Base-by-base conservation (phyloP, 2,329 filamentous ascomycete genomes). In the Alternaria angustiovoidea region DNA sequence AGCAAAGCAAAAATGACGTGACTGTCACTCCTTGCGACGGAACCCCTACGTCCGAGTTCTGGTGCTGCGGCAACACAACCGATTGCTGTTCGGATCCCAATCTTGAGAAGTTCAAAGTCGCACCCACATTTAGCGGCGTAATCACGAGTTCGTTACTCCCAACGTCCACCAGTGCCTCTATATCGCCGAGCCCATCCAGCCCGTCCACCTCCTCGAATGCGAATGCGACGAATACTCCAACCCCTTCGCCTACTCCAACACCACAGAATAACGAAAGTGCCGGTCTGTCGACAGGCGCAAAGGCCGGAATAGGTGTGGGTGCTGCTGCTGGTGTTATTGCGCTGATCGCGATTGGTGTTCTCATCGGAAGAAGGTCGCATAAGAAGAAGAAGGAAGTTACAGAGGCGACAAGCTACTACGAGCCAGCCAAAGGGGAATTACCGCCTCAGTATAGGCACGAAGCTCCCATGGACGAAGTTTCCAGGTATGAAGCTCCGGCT, bases 11-110 rank as follows among this genome's bases (percentile, higher is more conserved):
- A 20, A 30, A 18, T 7, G 44, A 48, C 44, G 44, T 34, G n/a
- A 48, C 18, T 16, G 44, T 48, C 18, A 48, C 44, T 48, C 44
- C 44, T 20, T 48, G 44, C 30, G 44, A 48, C n/a, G 44, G 30
- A 22, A 48, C 44, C 11, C 28, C 18, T 11, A 32, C 44, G 44
- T 48, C 44, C 8, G 44, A 48, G 28, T 34, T 16, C 28, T 48
- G 44, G 44, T 48, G 44, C 44, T 48, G 44, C 16, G 44, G 44
- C 28, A 14, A 34, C 28, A 24, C 30, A 4, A 20, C 12, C 7
- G 30, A 18, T 49, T 49, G 46, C 46, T 49, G 46, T 36, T n/a
- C 30, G 30, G 20, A 49, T 49, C 12, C 46, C 12, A 49, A 18
- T 20, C 22, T 49, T 1, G 46, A 22, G 8, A 49, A 36, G 18